Evolutionary conservation across 768 basidiomycete genomes (phyloP), one percentile per base, ranked within the genome.

Genomic region (Kwoniella mangroviensis): DNA sequence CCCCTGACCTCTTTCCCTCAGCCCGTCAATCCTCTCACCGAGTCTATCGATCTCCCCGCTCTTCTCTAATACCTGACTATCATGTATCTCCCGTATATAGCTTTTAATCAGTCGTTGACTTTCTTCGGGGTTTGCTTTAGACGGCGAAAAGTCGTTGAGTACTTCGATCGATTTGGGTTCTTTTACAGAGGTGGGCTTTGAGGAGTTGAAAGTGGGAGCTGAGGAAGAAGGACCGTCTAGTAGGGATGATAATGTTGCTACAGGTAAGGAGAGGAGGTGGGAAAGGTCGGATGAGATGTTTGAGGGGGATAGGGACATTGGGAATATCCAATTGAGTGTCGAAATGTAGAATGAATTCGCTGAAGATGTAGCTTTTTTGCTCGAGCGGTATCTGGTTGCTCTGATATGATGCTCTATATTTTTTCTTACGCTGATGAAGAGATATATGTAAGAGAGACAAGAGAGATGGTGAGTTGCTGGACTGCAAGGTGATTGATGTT

Each of bases 11-110:
- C 34, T 66, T 54, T 71, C 62, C 22, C 75, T 21, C 11, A 77
- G 24, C 11, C 4, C 28, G 63, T 77, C 75, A 24, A 77, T 68
- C 69, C 67, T 60, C 49, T 64, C 67, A 1, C 71, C 75, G 2
- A 74, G 41, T 9, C 28, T 45, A 11, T 74, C 75, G 19, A 68
- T 59, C 28, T 64, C 71, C 11, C 63, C 71, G 34, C 43, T 49
- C 11, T 26, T 49, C 15, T 63, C 59, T 40, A 71, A 26, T 0
- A 0, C 4, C 19, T 68, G 52, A 26, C 67, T 26, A 19, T 52
- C 21, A 1, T 51, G 58, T 73, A 76, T 76, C 17, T 65, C 24
- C 7, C 12, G 3, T 10, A 74, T 68, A 64, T 76, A 73, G 10
- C 67, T 67, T 34, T 68, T 59, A 11, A 56, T 51, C 2, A 74